Evolutionary conservation across 176 grass and related monocot species (phyloP).

Genomic region (Otatea glauca): DNA sequence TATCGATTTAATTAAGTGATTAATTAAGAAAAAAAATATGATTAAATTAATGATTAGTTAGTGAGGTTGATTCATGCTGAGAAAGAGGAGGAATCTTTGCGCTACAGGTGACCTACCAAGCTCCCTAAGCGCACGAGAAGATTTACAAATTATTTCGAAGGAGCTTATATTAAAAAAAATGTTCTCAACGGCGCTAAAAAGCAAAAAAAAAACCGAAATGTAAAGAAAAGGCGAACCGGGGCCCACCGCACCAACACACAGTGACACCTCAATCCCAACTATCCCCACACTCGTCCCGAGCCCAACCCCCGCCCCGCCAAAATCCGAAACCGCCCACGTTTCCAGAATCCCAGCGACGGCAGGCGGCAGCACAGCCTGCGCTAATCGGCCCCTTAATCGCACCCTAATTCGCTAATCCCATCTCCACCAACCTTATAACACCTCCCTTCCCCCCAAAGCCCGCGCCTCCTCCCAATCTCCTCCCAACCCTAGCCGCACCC

Average conservation of each 20-base stretch:
- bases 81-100: too few species aligned
- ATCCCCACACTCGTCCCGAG: background rate
- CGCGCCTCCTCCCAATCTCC: background rate
- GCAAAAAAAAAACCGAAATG: background rate
- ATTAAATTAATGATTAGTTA: too few species aligned
- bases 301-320: slow-evolving; percentile 18
- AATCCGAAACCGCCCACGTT: slow-evolving; percentile 24
- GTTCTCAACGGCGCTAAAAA: too few species aligned
- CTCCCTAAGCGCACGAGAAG: too few species aligned
- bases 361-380: background rate
- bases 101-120: too few species aligned
- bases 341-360: slow-evolving; percentile 28
- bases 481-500: slow-evolving; percentile 44
- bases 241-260: slow-evolving; percentile 34
- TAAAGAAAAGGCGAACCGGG: background rate
- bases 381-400: slow-evolving; percentile 14
- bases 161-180: too few species aligned
- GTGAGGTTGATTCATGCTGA: too few species aligned
- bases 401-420: slow-evolving; percentile 27
- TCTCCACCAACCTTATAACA: slow-evolving; percentile 45
- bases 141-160: too few species aligned
- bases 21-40: too few species aligned
- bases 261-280: slow-evolving; percentile 35
- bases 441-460: background rate
- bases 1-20: too few species aligned